Evolutionary conservation across 306 rosid genomes (phyloP), one percentile per base, ranked within the genome.

Genomic region (Vigna angularis): DNA sequence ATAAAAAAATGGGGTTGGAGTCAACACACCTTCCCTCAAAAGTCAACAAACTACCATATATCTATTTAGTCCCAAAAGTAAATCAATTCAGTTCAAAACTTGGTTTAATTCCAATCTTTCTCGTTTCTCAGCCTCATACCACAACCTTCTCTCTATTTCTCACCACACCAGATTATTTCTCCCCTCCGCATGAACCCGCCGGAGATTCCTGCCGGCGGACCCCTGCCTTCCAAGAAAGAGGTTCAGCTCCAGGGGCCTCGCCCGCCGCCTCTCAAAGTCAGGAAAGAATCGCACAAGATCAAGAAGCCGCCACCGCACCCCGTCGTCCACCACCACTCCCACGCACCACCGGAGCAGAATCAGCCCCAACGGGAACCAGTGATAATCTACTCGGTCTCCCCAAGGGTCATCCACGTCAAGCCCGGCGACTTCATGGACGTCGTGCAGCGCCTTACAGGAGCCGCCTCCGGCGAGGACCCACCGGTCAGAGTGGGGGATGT

Each of bases 361-460:
- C 90, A 78, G 24, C 81, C 9, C n/a, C 66, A 59, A 11, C 44
- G 80, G 1, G 69, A 90, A 50, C 93, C 95, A 0, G 67, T 87
- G 9, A 80, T 89, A 52, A 86, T 90, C 87, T 87, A 91, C 79
- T 66, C 82, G 10, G 82, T 85, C 1, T 83, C 93, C 38, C 96
- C 94, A 1, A 87, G 73, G 72, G 85, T 83, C 49, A 80, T 89
- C 84, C 88, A 88, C 65, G 72, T 85, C 72, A 26, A 65, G 0
- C 88, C 62, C 68, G 55, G 22, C 30, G 74, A 93, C 40, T 93
- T 93, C 90, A 91, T 74, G 92, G 82, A 89, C 85, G 6, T 91
- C 4, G 94, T 88, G 36, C 97, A 91, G 79, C 92, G 93, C 57
- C 98, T 93, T 72, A 91, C 98, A 36, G 98, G 98, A 0, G 62